These are phyloP conservation scores for Penicillium cataractarum DNA, from an alignment of 495 filamentous ascomycete species.

Conservation along the genomic window DNA sequence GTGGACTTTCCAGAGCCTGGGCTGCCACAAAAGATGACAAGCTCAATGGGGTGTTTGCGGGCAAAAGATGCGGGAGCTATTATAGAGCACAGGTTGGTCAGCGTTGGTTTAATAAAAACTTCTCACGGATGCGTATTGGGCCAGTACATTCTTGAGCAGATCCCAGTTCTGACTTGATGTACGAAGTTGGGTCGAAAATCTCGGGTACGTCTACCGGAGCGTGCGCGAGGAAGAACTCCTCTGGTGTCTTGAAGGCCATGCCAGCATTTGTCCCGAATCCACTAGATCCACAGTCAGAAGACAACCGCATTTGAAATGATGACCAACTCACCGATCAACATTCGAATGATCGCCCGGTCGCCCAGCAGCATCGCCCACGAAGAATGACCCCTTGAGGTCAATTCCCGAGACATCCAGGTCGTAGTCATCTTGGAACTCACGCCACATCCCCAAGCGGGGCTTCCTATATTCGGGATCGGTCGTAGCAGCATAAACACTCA, in stretches of 20 bases:
- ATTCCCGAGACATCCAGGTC: constrained; percentile 65
- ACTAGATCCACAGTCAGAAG: constrained; percentile 17
- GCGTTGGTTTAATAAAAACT: neutral
- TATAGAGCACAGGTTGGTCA: neutral
- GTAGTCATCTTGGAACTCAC: constrained; percentile 74
- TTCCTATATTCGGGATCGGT: constrained; percentile 81
- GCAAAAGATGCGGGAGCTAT: constrained; percentile 50
- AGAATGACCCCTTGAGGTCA: constrained; percentile 70
- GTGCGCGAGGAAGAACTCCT: constrained; percentile 83
- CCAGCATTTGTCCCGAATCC: constrained; percentile 83
- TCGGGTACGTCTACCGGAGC: constrained; percentile 61
- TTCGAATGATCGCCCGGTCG: constrained; percentile 70
- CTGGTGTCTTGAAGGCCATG: constrained; percentile 80
- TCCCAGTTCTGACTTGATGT: constrained; percentile 44
- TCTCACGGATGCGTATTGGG: neutral
- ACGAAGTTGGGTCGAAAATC: constrained; percentile 67
- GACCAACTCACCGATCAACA: constrained; percentile 66
- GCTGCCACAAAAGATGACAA: constrained; percentile 84
- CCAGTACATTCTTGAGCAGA: constrained; percentile 35
- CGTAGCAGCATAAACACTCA: constrained; percentile 84
- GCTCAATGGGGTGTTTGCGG: constrained; percentile 67
- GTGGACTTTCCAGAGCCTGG: constrained; percentile 91
- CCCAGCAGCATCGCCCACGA: constrained; percentile 89
- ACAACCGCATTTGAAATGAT: neutral
- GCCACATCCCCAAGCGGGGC: constrained; percentile 89